Percentiles rank a stretch among this genome's conserved stretches.
Conservation (phyloP, 192 early-diverging fungal genomes). For the Cladochytrium replicatum region DNA sequence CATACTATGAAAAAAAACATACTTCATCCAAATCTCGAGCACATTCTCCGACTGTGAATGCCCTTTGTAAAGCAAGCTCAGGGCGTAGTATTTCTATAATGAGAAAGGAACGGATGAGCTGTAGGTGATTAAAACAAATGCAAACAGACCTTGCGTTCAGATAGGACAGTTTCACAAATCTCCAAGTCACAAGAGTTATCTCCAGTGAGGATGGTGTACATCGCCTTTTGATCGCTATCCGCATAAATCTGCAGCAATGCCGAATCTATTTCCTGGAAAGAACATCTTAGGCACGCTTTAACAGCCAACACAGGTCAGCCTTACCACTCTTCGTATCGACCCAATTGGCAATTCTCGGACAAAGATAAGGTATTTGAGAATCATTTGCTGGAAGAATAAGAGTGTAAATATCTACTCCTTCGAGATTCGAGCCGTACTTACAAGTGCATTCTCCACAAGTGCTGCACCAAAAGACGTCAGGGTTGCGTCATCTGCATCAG, state of each 20-base stretch:
- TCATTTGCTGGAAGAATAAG: constrained; percentile 3
- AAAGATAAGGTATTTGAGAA: constrained; percentile 2
- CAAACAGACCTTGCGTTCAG: constrained; percentile 26
- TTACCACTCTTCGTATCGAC: background rate
- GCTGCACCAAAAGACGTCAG: constrained; percentile 27
- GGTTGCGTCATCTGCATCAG: constrained; percentile 30
- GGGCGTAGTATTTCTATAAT: constrained; percentile 45
- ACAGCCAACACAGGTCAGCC: no score
- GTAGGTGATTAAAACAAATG: background rate
- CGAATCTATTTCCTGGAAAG: constrained; percentile 43
- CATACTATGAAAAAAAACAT: constrained; percentile 3
- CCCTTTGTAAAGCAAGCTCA: constrained; percentile 49
- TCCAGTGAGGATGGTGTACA: constrained; percentile 17
- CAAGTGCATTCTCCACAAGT: constrained; percentile 47
- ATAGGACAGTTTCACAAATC: constrained; percentile 36
- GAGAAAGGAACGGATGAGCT: background rate
- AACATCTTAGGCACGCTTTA: no score
- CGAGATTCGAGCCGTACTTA: constrained; percentile 7
- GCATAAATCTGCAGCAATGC: constrained; percentile 40
- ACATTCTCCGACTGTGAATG: constrained; percentile 30
- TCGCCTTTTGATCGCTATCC: constrained; percentile 5
- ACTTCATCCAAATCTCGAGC: constrained; percentile 60
- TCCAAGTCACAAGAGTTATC: constrained; percentile 38
- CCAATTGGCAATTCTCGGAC: constrained; percentile 3
- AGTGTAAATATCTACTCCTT: constrained; percentile 3